phyloP scores from a whole-genome alignment of 2,329 filamentous ascomycete species.

The Aaosphaeria arxii region DNA sequence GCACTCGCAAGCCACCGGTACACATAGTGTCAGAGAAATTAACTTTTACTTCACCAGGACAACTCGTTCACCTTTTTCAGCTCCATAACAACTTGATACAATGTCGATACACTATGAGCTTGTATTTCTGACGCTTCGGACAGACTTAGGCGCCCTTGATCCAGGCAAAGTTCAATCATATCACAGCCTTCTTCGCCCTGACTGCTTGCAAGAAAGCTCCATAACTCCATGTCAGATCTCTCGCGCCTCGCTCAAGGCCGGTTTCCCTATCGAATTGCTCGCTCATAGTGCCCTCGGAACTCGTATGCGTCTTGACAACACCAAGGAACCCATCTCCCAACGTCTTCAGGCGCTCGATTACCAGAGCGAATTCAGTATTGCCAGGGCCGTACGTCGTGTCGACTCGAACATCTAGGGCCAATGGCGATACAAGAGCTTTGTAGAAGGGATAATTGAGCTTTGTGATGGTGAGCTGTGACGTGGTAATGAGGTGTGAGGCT shows the following conservation, averaged over 20 bases:
- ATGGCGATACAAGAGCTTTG: conserved; percentile 27
- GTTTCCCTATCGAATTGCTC: conserved; percentile 44
- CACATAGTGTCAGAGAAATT: too few relatives aligned
- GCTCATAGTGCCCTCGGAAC: conserved; percentile 38
- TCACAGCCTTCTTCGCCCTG: conserved; percentile 26
- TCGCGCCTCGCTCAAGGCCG: conserved; percentile 40
- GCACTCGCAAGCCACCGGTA: too few relatives aligned
- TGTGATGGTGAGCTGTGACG: conserved; percentile 30
- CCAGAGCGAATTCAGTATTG: conserved; percentile 26
- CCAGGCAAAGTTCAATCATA: too few relatives aligned
- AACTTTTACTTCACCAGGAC: too few relatives aligned
- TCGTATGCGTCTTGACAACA: conserved; percentile 39
- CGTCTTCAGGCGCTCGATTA: conserved; percentile 27
- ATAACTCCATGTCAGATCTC: conserved; percentile 47
- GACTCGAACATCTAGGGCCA: conserved; percentile 13
- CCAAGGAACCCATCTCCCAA: conserved; percentile 42
- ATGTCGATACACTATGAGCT: too few relatives aligned
- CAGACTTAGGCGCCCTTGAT: too few relatives aligned
- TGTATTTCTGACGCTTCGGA: too few relatives aligned
- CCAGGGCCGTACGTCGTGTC: conserved; percentile 22
- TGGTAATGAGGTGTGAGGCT: conserved; percentile 23
- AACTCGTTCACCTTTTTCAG: too few relatives aligned
- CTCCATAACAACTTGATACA: too few relatives aligned
- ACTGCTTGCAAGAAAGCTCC: conserved; percentile 41
- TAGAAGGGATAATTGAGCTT: conserved; percentile 35